Base-by-base conservation (phyloP, 177 flowering plant species). In the Vitis hybrid region DNA sequence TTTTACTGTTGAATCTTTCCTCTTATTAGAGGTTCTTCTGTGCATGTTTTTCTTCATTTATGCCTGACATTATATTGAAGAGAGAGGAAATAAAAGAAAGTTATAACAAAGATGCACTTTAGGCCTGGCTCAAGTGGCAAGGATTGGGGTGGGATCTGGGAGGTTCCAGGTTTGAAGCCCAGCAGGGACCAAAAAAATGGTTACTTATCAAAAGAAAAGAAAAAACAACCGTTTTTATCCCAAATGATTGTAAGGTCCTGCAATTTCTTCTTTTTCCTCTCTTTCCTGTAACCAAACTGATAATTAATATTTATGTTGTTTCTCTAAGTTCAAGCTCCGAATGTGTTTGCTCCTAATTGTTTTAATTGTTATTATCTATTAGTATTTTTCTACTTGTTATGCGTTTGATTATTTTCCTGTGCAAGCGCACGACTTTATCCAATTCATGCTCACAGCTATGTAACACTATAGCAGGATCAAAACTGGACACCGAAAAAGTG, bases 401-500 rank as follows among this genome's bases (percentile, higher is more conserved):
- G 5, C 5, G 19, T 55, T 56, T 20, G 13, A 20, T 59, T 53
- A 8, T 5, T 61, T 29, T 62, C 11, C 63, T 14, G 5, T 58
- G 31, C 48, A 22, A 58, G 49, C 3, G 18, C 54, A 20, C 19
- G 0, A 19, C 14, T 49, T 9, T 5, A 3, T 51, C 29, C 14
- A 26, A 5, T 56, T 31, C 14, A n/a, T 16, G 58, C 55, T 74
- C 54, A 59, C 49, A 5, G 45, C 60, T 69, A 61, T 13, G 0
- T 52, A 14, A 74, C 63, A 50, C 50, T 68, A 22, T 74, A 18
- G 62, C 84, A 87, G 91, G 85, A 62, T 51, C 83, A 50, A 84
- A 78, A 61, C 51, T 79, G 51, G 90, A 89, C 48, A 15, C 60
- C 51, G 90, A 90, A 71, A 72, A 51, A 63, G 80, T 93, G 59